Evolutionary conservation across 1,284 basidiomycete genomes (phyloP).

Genomic region (Ustilago trichophora): DNA sequence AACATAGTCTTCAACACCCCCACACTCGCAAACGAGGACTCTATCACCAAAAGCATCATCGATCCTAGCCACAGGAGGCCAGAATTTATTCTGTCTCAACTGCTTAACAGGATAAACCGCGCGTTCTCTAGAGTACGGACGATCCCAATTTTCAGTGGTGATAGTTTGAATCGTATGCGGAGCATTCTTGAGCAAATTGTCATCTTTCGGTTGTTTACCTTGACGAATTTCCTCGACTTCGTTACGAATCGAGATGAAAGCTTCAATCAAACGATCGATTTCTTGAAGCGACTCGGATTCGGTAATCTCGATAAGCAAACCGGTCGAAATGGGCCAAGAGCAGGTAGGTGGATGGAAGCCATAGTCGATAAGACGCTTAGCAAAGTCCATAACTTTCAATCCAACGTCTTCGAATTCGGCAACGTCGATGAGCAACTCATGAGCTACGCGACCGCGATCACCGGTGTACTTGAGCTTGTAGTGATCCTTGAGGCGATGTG

Average conservation of each 20-base stretch:
- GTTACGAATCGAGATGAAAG: conserved; percentile 91
- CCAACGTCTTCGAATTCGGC: conserved; percentile 89
- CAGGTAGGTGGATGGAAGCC: conserved; percentile 63
- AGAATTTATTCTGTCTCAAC: conserved; percentile 60
- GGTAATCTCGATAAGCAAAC: conserved; percentile 64
- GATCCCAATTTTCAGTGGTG: conserved; percentile 81
- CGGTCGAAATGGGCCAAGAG: conserved; percentile 65
- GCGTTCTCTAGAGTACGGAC: conserved; percentile 63
- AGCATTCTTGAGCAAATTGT: conserved; percentile 88
- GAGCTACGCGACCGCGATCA: conserved; percentile 86
- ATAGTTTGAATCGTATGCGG: conserved; percentile 87
- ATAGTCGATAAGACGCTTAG: conserved; percentile 84
- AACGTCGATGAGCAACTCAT: conserved; percentile 93
- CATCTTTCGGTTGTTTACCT: conserved; percentile 74
- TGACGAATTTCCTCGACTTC: conserved; percentile 88
- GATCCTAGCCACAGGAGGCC: conserved; percentile 58
- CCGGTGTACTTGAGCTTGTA: conserved; percentile 93
- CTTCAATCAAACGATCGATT: conserved; percentile 84
- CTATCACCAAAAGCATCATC: conserved; percentile 61
- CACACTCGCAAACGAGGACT: conserved; percentile 57
- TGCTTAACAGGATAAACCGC: conserved; percentile 59
- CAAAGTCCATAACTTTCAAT: conserved; percentile 92
- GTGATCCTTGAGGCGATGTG: conserved; percentile 81
- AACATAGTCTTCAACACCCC: conserved; percentile 51
- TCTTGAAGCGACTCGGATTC: conserved; percentile 63